Percentiles rank a stretch among this genome's conserved stretches.
Evolutionary conservation across 108 stramenopile species (phyloP).

Genomic region (Skeletonema potamos): DNA sequence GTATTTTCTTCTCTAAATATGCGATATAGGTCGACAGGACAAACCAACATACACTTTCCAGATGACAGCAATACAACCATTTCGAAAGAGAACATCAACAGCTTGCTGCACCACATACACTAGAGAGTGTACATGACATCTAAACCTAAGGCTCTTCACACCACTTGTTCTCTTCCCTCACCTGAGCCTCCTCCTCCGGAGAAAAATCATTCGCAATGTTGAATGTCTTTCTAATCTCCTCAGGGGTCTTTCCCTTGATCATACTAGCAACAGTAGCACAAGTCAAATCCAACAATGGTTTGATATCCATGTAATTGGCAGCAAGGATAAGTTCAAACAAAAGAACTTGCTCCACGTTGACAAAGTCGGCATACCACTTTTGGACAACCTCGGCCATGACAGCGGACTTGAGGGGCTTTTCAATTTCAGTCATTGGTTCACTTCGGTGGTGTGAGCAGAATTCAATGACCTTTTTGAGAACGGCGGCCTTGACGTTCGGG

Average conservation of each 20-base stretch:
- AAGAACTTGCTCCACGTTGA: slow-evolving; percentile 95
- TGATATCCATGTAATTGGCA: slow-evolving; percentile 98
- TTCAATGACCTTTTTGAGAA: slow-evolving; percentile 97
- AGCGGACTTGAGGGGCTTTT: slow-evolving; percentile 97
- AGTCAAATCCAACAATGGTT: slow-evolving; percentile 96
- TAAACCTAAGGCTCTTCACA: slow-evolving; percentile 95
- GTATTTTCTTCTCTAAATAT: neutral
- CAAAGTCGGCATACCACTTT: slow-evolving; percentile 99
- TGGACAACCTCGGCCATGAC: slow-evolving; percentile 98
- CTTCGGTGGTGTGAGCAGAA: slow-evolving; percentile 91
- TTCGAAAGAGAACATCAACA: neutral
- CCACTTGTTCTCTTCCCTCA: slow-evolving; percentile 99
- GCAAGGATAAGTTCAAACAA: slow-evolving; percentile 99
- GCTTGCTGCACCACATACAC: neutral
- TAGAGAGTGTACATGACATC: neutral
- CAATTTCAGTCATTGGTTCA: slow-evolving; percentile 99
- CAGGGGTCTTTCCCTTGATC: slow-evolving; percentile 99
- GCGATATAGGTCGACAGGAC: neutral
- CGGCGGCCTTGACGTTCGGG: slow-evolving; percentile 95
- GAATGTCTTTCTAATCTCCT: slow-evolving; percentile 97
- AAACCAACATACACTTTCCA: neutral
- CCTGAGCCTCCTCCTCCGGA: slow-evolving; percentile 99
- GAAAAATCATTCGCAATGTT: slow-evolving; percentile 99
- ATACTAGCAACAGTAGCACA: slow-evolving; percentile 98
- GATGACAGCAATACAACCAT: neutral